Base-by-base conservation (phyloP, 495 filamentous ascomycete genomes). In the Aspergillus ostianus region DNA sequence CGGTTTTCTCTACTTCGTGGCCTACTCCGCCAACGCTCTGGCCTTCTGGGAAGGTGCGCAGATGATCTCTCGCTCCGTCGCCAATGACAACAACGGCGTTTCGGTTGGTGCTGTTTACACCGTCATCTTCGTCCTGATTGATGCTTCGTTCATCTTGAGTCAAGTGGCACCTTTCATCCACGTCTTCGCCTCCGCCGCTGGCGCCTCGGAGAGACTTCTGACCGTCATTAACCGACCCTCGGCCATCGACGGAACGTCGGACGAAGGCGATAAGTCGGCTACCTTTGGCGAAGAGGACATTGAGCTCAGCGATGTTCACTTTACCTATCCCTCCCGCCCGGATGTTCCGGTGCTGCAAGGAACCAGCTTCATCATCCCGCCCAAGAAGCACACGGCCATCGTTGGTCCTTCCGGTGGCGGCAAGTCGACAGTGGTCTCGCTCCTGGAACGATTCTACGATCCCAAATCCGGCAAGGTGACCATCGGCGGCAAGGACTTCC, bases 321-420 rank as follows among this genome's bases (percentile, higher is more conserved):
- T 88, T 63, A 71, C 69, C 0, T 91, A 90, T 57, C 85, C 87
- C 0, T 78, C 84, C 29, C 74, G 87, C 48, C 79, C 84, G 4
- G 79, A 85, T 29, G 68, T 83, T 9, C 83, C 79, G 18, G 77
- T 89, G 1, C 58, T 76, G 30, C 58, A 69, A 27, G 70, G 81
- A 20, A 62, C 87, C 10, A 73, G 73, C 47, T 65, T 87, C 15
- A 65, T 66, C 0, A 80, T 90, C 27, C 77, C 80, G n/a, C 74
- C 82, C 3, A 80, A 79, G 18, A 81, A 85, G 60, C 74, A 79
- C 51, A 87, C 87, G 0, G 87, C 85, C 0, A 81, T 91, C 49
- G 85, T 91, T 1, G 88, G 88, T 1, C 70, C 84, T 4, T 88
- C 86, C n/a, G 87, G 88, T 2, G 82, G 83, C 54, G 88, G 87